Evolutionary conservation across 176 grass and related monocot species (phyloP).

Genomic region (bread wheat (Triticum aestivum)): DNA sequence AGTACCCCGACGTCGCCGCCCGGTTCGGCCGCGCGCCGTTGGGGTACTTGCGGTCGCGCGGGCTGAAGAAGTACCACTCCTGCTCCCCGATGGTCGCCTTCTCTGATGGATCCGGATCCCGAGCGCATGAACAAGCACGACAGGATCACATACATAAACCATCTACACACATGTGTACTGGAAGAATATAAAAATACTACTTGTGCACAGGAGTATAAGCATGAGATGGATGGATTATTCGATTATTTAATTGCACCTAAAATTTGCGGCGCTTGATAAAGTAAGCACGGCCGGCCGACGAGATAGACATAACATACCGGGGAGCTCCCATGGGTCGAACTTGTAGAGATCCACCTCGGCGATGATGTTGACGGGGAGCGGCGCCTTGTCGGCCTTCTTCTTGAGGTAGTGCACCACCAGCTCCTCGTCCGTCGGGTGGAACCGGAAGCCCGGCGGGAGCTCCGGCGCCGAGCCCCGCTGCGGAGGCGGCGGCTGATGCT

Average conservation of each 20-base stretch:
- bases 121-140: not conserved
- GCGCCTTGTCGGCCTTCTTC: constrained; percentile 64
- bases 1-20: constrained; percentile 90
- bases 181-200: not conserved
- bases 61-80: constrained; percentile 99
- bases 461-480: constrained; percentile 54
- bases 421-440: constrained; percentile 95
- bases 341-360: constrained; percentile 93
- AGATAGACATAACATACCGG: constrained; percentile 39
- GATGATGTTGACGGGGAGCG: constrained; percentile 86
- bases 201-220: not conserved
- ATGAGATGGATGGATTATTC: not conserved
- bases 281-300: not conserved
- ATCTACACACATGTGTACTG: not conserved
- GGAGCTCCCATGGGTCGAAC: constrained; percentile 96
- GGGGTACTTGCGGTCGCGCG: constrained; percentile 89
- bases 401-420: constrained; percentile 97
- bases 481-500: not conserved
- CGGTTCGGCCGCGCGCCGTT: constrained; percentile 85
- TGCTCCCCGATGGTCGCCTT: constrained; percentile 85
- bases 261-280: not conserved
- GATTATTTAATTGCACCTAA: not conserved
- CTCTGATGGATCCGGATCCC: constrained; percentile 32
- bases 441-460: constrained; percentile 82
- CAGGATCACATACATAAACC: not conserved